Evolutionary conservation across 768 basidiomycete species (phyloP).

Genomic region (Tulasnella sp.): DNA sequence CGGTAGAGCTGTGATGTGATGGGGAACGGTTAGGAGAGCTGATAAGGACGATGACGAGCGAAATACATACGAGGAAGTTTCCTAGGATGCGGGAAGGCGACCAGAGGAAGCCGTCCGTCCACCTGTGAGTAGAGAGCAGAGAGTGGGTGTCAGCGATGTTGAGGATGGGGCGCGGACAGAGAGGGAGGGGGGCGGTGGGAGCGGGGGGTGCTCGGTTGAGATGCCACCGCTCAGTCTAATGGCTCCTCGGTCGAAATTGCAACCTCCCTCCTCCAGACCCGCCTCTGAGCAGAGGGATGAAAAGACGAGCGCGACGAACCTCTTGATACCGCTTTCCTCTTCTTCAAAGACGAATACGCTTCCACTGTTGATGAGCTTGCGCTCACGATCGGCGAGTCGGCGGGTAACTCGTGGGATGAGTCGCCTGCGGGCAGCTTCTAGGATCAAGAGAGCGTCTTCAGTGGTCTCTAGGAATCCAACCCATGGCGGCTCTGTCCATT

Average conservation of each 20-base stretch:
- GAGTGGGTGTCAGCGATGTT: conserved; percentile 1
- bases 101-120: conserved; percentile 98
- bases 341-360: conserved; percentile 98
- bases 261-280: not conserved
- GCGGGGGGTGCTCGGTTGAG: conserved; percentile 11
- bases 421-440: conserved; percentile 87
- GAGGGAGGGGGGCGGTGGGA: not conserved
- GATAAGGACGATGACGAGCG: conserved; percentile 1
- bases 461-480: conserved; percentile 94
- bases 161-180: not conserved
- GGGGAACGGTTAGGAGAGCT: not conserved
- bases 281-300: not conserved
- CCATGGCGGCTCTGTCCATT: conserved; percentile 69
- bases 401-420: conserved; percentile 90
- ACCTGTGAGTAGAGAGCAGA: conserved; percentile 36
- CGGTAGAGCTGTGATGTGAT: conserved; percentile 60
- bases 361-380: conserved; percentile 88
- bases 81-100: conserved; percentile 87
- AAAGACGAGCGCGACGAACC: conserved; percentile 36
- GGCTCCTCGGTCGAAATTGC: not conserved
- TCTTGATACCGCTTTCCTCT: conserved; percentile 93
- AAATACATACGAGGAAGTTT: conserved; percentile 65
- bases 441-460: conserved; percentile 90
- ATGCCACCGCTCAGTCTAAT: conserved; percentile 5
- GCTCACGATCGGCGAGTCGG: conserved; percentile 85